Evolutionary conservation across 768 basidiomycete species (phyloP).

Genomic region (Suillus discolor): DNA sequence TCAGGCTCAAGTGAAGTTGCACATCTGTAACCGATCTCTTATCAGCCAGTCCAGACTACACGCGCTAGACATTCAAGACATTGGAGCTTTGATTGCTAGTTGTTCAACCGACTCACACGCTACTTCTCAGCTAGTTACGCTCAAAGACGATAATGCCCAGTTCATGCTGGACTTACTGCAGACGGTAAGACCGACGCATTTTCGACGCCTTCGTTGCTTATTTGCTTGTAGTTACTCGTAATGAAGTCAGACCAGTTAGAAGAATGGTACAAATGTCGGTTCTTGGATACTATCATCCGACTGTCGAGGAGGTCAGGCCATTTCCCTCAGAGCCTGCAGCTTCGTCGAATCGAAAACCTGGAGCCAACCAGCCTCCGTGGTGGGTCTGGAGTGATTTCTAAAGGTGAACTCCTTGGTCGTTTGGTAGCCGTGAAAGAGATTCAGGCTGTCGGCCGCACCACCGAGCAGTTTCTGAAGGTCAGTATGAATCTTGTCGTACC

Average conservation of each 20-base stretch:
- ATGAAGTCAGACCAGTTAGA: constrained; percentile 23
- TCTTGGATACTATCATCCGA: constrained; percentile 30
- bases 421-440: constrained; percentile 35
- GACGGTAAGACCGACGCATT: constrained; percentile 11
- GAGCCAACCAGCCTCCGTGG: constrained; percentile 22
- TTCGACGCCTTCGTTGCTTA: not conserved
- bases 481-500: constrained; percentile 15
- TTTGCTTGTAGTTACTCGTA: constrained; percentile 23
- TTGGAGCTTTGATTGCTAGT: constrained; percentile 26
- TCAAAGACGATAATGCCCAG: constrained; percentile 26
- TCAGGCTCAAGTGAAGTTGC: constrained; percentile 20
- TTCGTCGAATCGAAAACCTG: constrained; percentile 19
- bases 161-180: constrained; percentile 30
- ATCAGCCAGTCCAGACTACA: constrained; percentile 17
- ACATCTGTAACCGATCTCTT: constrained; percentile 24
- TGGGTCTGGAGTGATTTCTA: constrained; percentile 36
- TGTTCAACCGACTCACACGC: constrained; percentile 20
- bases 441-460: constrained; percentile 20
- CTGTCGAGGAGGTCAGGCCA: constrained; percentile 31
- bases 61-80: constrained; percentile 23
- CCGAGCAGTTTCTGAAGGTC: constrained; percentile 30
- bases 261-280: constrained; percentile 29
- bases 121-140: constrained; percentile 18
- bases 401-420: constrained; percentile 27
- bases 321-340: constrained; percentile 30